Base-by-base conservation (phyloP, 305 asterid genomes). In the Fraxinus angustifolia region DNA sequence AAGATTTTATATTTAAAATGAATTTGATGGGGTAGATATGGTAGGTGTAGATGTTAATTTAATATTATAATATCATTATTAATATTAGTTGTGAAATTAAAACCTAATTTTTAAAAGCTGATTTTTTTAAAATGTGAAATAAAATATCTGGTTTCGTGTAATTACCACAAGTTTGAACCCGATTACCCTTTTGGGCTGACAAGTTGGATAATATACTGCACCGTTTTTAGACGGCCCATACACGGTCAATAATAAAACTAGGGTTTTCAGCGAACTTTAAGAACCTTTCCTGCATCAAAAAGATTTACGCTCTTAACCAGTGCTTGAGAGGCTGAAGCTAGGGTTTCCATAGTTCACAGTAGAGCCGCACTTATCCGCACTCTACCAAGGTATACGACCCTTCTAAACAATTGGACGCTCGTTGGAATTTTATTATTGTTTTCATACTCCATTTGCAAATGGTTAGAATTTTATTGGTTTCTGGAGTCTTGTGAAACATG, bases 181-280 rank as follows among this genome's bases (percentile, higher is more conserved):
- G 33, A 8, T 62, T 19, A 8, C 5, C 72, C 72, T 8, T 62
- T 23, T 2, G 71, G 71, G 34, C 16, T 62, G 33, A 23, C 14
- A 62, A 2, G 71, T 62, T 62, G 71, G 71, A 62, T 8, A 26
- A 21, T 62, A 26, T 31, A 62, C 11, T 62, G 31, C 33, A 26
- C 70, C 31, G 6, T 7, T 58, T 19, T 62, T 7, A 11, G 71
- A 7, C n/a, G 33, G 71, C 71, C 71, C 71, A 23, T 21, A 62
- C 28, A 21, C 14, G 8, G 42, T 36, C 28, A 60, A 21, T 8
- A 8, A 19, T n/a, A 7, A 8, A 17, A 4, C 77, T 82, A 84
- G 87, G 89, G 89, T 78, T 84, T 73, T 62, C 81, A 53, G 33
- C 6, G 48, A 33, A 23, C 5, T 16, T 78, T 87, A 84, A 86